Base-by-base conservation (phyloP, 2,329 filamentous ascomycete species). In the Epichloe sylvatica region DNA sequence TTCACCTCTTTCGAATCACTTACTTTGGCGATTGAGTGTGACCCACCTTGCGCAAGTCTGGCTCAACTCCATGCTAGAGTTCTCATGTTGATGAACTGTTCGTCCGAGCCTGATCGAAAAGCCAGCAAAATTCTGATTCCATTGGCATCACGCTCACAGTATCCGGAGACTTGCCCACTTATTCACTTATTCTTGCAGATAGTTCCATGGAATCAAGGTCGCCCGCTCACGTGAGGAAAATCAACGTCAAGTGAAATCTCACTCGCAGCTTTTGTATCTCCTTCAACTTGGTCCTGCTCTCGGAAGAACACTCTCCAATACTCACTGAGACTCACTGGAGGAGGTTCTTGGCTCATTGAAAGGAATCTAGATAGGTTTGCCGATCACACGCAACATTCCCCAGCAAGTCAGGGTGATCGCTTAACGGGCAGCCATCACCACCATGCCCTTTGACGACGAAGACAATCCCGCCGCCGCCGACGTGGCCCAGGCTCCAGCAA, bases 371-470 rank as follows among this genome's bases (percentile, higher is more conserved):
- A 15, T 17, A 11, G 2, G 17, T 30, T n/a, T 23, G 8, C 13
- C 15, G 25, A n/a, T 30, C 25, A 11, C 8, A 30, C 25, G 23
- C n/a, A 9, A 4, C 15, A 21, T 12, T 15, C 12, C 9, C 6
- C 15, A 7, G 4, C 7, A 46, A n/a, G 6, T 25, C 36, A 17
- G 8, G 13, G 23, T 7, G 23, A 25, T 33, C 37, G 23, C 25
- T 23, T 33, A 8, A 25, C 3, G n/a, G 21, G 30, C 19, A 34
- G 17, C 34, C 15, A 5, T 35, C 8, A 30, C 11, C 25, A 37
- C 49, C 43, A 71, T 71, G 69, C 56, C 68, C 4, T 69, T 70
- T 53, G 67, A 72, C 55, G 70, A 73, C 54, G 69, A 73, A 52
- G 70, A 72, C 51, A 63, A 63, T 49, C 65, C 67, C 17, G 58